phyloP scores from a whole-genome alignment of 2,329 filamentous ascomycete genomes.

The Colletotrichum horii region DNA sequence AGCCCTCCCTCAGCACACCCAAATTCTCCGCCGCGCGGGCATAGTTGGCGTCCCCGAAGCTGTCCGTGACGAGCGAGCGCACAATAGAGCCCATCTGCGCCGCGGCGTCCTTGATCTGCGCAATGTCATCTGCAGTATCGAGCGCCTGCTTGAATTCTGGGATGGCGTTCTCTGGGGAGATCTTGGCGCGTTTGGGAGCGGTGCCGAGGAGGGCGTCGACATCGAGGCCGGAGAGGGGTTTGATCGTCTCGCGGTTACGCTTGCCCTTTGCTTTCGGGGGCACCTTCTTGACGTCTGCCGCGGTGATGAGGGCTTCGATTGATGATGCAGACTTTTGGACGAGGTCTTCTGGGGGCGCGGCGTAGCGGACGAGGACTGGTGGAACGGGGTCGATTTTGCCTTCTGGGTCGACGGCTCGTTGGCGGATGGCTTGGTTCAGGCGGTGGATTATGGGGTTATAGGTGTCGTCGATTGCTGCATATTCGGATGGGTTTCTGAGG shows the following conservation, averaged over 20 bases:
- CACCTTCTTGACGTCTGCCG: constrained; percentile 86
- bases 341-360: constrained; percentile 72
- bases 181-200: constrained; percentile 40
- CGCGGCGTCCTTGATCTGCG: constrained; percentile 68
- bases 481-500: constrained; percentile 63
- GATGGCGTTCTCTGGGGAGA: constrained; percentile 75
- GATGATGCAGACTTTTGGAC: constrained; percentile 58
- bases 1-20: constrained; percentile 77
- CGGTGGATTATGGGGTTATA: constrained; percentile 89
- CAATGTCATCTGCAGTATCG: constrained; percentile 61
- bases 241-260: constrained; percentile 71
- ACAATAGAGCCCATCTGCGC: constrained; percentile 79
- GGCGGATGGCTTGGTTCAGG: constrained; percentile 83
- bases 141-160: constrained; percentile 90
- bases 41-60: constrained; percentile 79
- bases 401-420: constrained; percentile 77
- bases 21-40: constrained; percentile 77
- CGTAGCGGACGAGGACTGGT: constrained; percentile 73
- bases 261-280: constrained; percentile 80
- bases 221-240: constrained; percentile 89
- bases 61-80: constrained; percentile 70
- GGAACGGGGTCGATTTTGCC: constrained; percentile 66
- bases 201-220: constrained; percentile 79
- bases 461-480: constrained; percentile 78
- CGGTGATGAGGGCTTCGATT: constrained; percentile 69